Evolutionary conservation across 306 rosid genomes (phyloP).

Genomic region (Cicer chorassanicum): DNA sequence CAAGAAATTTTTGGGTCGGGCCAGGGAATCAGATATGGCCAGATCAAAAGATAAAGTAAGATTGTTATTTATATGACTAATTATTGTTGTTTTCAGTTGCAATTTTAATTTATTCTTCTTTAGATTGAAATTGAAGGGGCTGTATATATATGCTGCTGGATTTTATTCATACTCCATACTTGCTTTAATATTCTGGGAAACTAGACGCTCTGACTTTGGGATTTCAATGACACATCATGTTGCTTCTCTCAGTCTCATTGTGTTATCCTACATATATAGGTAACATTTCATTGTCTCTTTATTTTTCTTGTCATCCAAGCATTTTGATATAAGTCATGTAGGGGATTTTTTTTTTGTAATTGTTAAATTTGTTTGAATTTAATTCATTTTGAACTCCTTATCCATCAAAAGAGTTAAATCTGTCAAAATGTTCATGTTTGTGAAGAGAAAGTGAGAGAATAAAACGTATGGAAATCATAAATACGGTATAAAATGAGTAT

Average conservation of each 20-base stretch:
- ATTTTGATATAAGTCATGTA: constrained; percentile 37
- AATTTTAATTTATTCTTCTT: constrained; percentile 27
- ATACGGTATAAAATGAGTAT: not conserved
- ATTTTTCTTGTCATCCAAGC: constrained; percentile 41
- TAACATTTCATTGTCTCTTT: constrained; percentile 44
- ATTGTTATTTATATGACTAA: constrained; percentile 28
- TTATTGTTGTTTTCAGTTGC: constrained; percentile 35
- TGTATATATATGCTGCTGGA: constrained; percentile 89
- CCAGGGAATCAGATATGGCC: constrained; percentile 97
- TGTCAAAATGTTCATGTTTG: constrained; percentile 9
- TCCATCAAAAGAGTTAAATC: constrained; percentile 21
- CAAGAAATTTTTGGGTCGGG: constrained; percentile 85
- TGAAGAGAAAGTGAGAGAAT: not conserved
- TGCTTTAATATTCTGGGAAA: constrained; percentile 95
- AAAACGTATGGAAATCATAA: not conserved
- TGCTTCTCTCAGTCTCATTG: constrained; percentile 75
- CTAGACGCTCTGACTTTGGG: constrained; percentile 92
- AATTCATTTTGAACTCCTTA: constrained; percentile 10
- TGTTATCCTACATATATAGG: constrained; percentile 84
- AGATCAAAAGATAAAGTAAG: constrained; percentile 88
- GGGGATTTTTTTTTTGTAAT: not conserved
- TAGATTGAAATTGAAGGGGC: constrained; percentile 90
- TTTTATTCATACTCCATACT: constrained; percentile 92
- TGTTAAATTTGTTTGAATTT: constrained; percentile 26
- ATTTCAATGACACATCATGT: constrained; percentile 97